phyloP scores from a whole-genome alignment of 176 grass and related monocot genomes.

The Ensete glaucum region DNA sequence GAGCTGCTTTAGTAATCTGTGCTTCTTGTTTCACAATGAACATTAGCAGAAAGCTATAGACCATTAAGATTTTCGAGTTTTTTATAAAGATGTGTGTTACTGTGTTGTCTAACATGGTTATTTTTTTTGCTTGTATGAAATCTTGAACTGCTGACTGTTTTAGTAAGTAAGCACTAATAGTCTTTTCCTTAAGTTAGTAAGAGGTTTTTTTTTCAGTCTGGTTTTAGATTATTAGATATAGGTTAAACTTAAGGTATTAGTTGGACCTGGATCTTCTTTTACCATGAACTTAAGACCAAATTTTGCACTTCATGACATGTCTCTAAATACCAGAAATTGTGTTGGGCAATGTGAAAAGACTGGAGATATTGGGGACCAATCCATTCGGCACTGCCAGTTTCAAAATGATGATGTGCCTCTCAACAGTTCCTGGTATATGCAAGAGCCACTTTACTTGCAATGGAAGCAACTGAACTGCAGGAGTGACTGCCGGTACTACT shows the following conservation, averaged over 20 bases:
- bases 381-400: slow-evolving; percentile 42
- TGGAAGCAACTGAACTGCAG: slow-evolving; percentile 76
- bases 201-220: no score
- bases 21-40: no score
- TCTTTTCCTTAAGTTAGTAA: no score
- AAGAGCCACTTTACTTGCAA: slow-evolving; percentile 54
- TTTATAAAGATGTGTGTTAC: no score
- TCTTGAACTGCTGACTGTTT: no score
- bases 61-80: no score
- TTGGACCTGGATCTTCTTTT: not conserved
- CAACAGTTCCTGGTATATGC: slow-evolving; percentile 47
- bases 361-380: slow-evolving; percentile 31
- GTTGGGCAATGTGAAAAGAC: slow-evolving; percentile 54
- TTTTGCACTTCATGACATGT: not conserved
- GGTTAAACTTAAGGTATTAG: not conserved
- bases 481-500: slow-evolving; percentile 68
- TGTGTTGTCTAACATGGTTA: no score
- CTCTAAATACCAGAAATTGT: slow-evolving; percentile 48
- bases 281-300: not conserved
- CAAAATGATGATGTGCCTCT: slow-evolving; percentile 26
- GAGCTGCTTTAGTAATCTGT: no score
- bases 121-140: no score
- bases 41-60: no score
- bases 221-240: no score
- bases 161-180: no score